Base-by-base conservation (phyloP, 306 rosid genomes). In the Prunus kanzakura region DNA sequence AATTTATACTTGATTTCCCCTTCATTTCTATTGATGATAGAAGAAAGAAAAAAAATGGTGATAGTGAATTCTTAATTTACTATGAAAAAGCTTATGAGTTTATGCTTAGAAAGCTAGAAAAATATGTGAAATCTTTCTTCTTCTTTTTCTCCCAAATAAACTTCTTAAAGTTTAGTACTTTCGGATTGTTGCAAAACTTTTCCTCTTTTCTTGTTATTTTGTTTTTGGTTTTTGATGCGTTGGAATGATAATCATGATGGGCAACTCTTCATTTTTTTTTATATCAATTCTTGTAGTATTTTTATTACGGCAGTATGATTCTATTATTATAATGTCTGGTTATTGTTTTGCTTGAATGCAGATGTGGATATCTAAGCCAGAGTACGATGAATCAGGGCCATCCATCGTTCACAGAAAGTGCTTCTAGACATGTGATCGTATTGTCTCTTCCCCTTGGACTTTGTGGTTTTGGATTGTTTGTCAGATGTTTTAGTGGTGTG, bases 331-430 rank as follows among this genome's bases (percentile, higher is more conserved):
- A 13, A 47, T 27, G 16, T 61, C 46, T 8, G 41, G 11, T 29
- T 47, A 7, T 27, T 30, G 75, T 67, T 60, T 68, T 27, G 11
- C 68, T 27, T 4, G 7, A 43, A 27, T 67, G 80, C 80, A 82
- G 84, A 83, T 83, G 87, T 83, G 87, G 87, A 83, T 83, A 41
- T 80, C 86, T 11, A 83, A 80, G 83, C 46, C 83, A 3, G 86
- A 83, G 76, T 83, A 83, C 3, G 86, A 83, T 8, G 86, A 83
- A 70, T 82, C 85, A 0, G 85, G 85, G 2, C 86, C 86, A 20
- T 76, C 87, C 66, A 80, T 83, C 35, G 87, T 83, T 43, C 87
- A 83, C 79, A 83, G 84, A 75, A 83, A 80, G 72, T 83, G 84
- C 82, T 76, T 80, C 76, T 83, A 71, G 64, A 32, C 50, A 35